Evolutionary conservation across 2,329 filamentous ascomycete species (phyloP).

Genomic region (Claviceps pusilla): DNA sequence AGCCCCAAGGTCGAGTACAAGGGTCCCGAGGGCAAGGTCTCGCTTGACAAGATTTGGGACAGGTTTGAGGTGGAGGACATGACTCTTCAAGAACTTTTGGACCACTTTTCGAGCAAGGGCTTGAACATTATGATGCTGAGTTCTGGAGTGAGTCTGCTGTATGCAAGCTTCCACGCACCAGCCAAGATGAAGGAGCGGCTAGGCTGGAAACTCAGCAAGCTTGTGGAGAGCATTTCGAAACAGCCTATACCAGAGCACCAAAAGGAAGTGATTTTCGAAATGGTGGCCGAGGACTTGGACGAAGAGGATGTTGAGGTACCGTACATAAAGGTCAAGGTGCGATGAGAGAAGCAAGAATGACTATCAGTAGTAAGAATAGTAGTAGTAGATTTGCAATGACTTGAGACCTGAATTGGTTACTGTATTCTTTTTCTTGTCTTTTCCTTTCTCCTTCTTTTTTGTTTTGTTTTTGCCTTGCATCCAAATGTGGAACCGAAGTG

Average conservation of each 20-base stretch:
- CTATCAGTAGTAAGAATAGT: not conserved
- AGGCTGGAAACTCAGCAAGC: conserved; percentile 68
- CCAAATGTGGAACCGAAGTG: no score
- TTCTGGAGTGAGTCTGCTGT: conserved; percentile 90
- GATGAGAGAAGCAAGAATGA: conserved; percentile 7
- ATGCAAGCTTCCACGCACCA: conserved; percentile 80
- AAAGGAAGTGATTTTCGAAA: conserved; percentile 92
- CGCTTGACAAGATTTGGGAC: conserved; percentile 94
- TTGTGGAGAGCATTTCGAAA: conserved; percentile 81
- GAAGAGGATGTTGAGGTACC: conserved; percentile 95
- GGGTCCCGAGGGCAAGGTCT: conserved; percentile 62
- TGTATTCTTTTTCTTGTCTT: not conserved
- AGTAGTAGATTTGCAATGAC: not conserved
- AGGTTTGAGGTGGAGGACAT: conserved; percentile 83
- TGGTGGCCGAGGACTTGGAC: conserved; percentile 75
- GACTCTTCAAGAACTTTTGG: conserved; percentile 68
- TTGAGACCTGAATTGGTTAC: not conserved
- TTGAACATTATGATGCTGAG: conserved; percentile 83
- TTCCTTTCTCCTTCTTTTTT: not conserved
- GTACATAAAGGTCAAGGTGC: conserved; percentile 78
- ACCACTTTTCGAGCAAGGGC: conserved; percentile 67
- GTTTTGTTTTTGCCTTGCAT: no score
- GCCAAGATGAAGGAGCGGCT: conserved; percentile 68
- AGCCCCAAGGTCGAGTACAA: conserved; percentile 86
- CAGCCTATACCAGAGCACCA: conserved; percentile 83